Percentiles rank a stretch among this genome's conserved stretches.
Evolutionary conservation across 2,329 filamentous ascomycete species (phyloP).

Genomic region (Beauveria medogensis): DNA sequence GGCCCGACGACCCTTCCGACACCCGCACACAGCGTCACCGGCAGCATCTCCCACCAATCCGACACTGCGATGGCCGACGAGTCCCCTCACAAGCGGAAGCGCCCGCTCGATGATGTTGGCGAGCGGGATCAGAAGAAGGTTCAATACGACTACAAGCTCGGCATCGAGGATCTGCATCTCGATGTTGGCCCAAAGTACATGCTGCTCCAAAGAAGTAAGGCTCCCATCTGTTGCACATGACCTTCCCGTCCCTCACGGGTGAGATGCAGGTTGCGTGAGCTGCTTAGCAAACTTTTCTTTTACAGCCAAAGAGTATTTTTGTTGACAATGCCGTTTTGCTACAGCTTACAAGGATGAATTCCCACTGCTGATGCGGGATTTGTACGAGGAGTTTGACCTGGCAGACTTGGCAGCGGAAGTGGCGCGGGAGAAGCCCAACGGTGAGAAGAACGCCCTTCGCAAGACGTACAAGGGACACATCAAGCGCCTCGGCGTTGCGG

Average conservation of each 20-base stretch:
- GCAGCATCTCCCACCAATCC: conserved; percentile 37
- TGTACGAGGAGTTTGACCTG: conserved; percentile 52
- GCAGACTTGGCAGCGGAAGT: conserved; percentile 51
- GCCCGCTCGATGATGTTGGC: conserved; percentile 46
- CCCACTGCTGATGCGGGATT: conserved; percentile 45
- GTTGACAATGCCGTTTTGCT: conserved; percentile 4
- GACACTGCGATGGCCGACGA: conserved; percentile 42
- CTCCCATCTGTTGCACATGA: conserved; percentile 31
- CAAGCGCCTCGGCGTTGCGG: conserved; percentile 53
- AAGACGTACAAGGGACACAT: conserved; percentile 64
- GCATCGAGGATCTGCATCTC: conserved; percentile 56
- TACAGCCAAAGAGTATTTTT: conserved; percentile 16
- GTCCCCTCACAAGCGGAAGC: conserved; percentile 55
- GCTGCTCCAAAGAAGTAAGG: conserved; percentile 59
- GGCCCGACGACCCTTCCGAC: conserved; percentile 43
- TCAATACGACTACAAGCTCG: conserved; percentile 52
- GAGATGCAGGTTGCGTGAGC: conserved; percentile 17
- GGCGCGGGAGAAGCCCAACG: conserved; percentile 55
- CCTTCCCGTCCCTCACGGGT: conserved; percentile 14
- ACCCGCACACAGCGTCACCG: conserved; percentile 55
- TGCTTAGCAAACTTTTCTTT: conserved; percentile 17
- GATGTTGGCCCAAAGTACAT: conserved; percentile 62
- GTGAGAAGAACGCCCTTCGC: conserved; percentile 58
- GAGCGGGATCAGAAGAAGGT: conserved; percentile 53
- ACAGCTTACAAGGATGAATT: conserved; percentile 40